Evolutionary conservation across 805 yeast species (phyloP), one percentile per base, ranked within the genome.

Genomic region (Metschnikowia similis): DNA sequence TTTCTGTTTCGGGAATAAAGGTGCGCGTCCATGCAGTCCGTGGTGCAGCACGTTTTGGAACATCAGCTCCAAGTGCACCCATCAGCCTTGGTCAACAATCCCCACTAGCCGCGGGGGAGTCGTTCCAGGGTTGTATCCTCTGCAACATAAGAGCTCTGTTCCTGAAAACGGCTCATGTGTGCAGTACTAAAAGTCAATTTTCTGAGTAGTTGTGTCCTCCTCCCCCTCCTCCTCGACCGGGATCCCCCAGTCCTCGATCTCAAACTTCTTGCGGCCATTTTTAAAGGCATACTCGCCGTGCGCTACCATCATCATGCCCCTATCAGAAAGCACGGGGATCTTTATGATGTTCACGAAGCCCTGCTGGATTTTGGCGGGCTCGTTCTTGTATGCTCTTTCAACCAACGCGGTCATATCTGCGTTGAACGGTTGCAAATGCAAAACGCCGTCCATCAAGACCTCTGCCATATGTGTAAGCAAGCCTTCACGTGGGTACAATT

Each of bases 171-270:
- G 16, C 16, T 17, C 16, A 16, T 8, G 16, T n/a, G 9, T 35
- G 11, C n/a, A 35, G 10, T 14, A 2, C 45, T 57, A 70, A 44
- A 69, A 71, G 26, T 71, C 75, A 13, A 71, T 64, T 51, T 63
- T 60, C 56, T 70, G 68, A 6, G 67, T 65, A 17, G 74, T 67
- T n/a, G n/a, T 34, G 47, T 35, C 56, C 47, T 49, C 60, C 35
- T 70, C 78, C 13, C 76, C 62, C n/a, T 76, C 87, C 50, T 86
- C 95, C 50, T 90, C 97, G 2, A 92, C 96, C 0, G 99, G 98
- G 45, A 94, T 94, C n/a, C 96, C 89, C 96, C 97, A 94, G 60
- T 84, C 89, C 56, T 88, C 92, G 47, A 94, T 85, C 60, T 88
- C 96, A 63, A 92, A 89, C 59, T 79, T 83, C 65, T 83, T 82